These are phyloP conservation scores for Voacanga thouarsii DNA, from an alignment of 257 asterid species.

Conservation along the genomic window DNA sequence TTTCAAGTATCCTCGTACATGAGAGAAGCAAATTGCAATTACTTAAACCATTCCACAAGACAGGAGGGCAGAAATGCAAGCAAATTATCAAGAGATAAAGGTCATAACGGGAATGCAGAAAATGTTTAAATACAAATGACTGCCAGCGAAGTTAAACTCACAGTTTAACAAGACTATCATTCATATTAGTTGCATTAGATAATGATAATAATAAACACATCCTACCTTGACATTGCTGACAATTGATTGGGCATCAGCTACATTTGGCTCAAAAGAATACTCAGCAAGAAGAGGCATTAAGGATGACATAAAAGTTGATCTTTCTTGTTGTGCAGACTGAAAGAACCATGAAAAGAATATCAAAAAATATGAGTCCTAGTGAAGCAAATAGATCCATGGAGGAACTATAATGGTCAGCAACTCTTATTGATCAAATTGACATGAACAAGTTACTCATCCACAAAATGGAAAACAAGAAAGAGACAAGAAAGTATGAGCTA, in stretches of 20 bases:
- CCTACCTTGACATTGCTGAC: constrained; percentile 88
- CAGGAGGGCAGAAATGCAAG: not conserved
- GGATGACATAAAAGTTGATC: constrained; percentile 69
- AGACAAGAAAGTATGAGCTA: not conserved
- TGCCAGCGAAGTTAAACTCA: not conserved
- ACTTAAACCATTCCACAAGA: not conserved
- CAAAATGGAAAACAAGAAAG: not conserved
- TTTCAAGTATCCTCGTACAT: not conserved
- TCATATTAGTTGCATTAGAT: not conserved
- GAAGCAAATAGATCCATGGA: not conserved
- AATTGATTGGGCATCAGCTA: constrained; percentile 92
- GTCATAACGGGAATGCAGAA: not conserved
- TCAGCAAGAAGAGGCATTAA: constrained; percentile 95
- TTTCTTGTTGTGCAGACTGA: constrained; percentile 96
- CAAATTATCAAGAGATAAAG: not conserved
- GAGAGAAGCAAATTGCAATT: not conserved
- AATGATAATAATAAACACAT: not conserved
- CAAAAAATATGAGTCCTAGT: constrained; percentile 14
- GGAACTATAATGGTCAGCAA: not conserved
- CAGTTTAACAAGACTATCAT: not conserved
- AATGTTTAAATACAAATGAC: not conserved
- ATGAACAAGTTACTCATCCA: not conserved
- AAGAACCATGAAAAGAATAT: constrained; percentile 29
- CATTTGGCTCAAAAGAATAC: constrained; percentile 86
- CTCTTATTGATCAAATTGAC: not conserved